Conservation (phyloP, 106 monocot genomes). For the Dendrobium catenatum region DNA sequence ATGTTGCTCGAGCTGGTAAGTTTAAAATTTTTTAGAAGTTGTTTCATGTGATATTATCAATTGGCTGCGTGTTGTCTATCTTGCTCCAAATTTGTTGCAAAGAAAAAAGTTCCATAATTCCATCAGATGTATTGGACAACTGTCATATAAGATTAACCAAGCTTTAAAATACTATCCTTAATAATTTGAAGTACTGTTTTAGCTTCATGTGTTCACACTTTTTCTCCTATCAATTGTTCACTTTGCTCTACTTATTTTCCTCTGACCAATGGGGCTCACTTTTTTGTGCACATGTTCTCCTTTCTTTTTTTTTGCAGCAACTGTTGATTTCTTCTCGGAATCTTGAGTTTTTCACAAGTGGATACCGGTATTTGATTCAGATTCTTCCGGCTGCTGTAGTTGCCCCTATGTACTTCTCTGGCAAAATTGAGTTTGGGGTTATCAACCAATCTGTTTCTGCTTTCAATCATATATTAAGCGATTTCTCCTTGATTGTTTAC, state of each 20-base stretch:
- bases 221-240: neutral
- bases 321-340: conserved; percentile 83
- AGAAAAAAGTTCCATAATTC: neutral
- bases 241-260: neutral
- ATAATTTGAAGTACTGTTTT: neutral
- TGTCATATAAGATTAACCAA: neutral
- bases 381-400: conserved; percentile 95
- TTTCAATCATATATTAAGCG: conserved; percentile 91
- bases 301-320: conserved; percentile 49
- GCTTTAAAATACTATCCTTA: neutral
- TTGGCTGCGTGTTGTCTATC: too few species aligned
- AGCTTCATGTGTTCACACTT: neutral
- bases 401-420: conserved; percentile 98
- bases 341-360: conserved; percentile 93
- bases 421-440: conserved; percentile 97
- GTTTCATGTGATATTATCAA: too few species aligned
- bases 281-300: neutral
- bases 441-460: conserved; percentile 99
- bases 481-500: conserved; percentile 89
- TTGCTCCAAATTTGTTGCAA: neutral
- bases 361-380: conserved; percentile 93
- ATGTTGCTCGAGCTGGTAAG: too few species aligned
- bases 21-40: too few species aligned
- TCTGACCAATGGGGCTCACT: neutral
- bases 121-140: neutral